Evolutionary conservation across 768 basidiomycete species (phyloP).

Genomic region (Phylloporus rhodoxanthus): DNA sequence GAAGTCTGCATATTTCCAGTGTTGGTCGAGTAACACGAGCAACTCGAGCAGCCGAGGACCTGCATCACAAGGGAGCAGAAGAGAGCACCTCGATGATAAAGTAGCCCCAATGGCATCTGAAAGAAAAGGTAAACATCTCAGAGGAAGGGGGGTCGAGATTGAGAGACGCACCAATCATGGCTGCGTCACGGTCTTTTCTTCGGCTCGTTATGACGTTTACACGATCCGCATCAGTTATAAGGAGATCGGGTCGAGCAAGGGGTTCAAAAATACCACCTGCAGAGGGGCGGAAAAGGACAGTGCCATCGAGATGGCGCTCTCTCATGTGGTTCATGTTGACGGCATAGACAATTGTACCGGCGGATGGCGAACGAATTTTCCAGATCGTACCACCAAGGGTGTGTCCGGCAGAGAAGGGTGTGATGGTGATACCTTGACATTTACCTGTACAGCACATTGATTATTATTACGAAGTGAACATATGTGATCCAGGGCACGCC

Average conservation of each 20-base stretch:
- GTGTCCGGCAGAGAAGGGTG: slow-evolving; percentile 92
- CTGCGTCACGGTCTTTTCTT: slow-evolving; percentile 83
- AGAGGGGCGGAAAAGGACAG: slow-evolving; percentile 71
- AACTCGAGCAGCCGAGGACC: slow-evolving; percentile 94
- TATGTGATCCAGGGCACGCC: neutral
- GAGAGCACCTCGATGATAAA: slow-evolving; percentile 69
- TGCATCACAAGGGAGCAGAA: slow-evolving; percentile 88
- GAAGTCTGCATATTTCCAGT: slow-evolving; percentile 87
- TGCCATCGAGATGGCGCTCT: slow-evolving; percentile 93
- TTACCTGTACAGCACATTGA: slow-evolving; percentile 48
- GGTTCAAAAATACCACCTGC: slow-evolving; percentile 81
- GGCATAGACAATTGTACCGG: slow-evolving; percentile 92
- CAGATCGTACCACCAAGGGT: slow-evolving; percentile 95
- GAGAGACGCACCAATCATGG: slow-evolving; percentile 65
- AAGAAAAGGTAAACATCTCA: slow-evolving; percentile 1
- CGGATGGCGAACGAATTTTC: slow-evolving; percentile 97
- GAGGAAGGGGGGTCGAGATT: neutral
- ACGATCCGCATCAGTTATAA: slow-evolving; percentile 90
- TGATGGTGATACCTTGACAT: slow-evolving; percentile 89
- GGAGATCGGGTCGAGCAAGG: slow-evolving; percentile 80
- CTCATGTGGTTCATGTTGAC: slow-evolving; percentile 94
- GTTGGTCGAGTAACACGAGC: slow-evolving; percentile 92
- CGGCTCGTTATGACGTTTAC: slow-evolving; percentile 79
- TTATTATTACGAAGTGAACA: slow-evolving; percentile 1
- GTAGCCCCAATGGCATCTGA: slow-evolving; percentile 87